A percentile compares a stretch with the other conserved stretches of the same genome.
Conservation (phyloP, 805 yeast genomes). For the Yamadazyma laniorum region DNA sequence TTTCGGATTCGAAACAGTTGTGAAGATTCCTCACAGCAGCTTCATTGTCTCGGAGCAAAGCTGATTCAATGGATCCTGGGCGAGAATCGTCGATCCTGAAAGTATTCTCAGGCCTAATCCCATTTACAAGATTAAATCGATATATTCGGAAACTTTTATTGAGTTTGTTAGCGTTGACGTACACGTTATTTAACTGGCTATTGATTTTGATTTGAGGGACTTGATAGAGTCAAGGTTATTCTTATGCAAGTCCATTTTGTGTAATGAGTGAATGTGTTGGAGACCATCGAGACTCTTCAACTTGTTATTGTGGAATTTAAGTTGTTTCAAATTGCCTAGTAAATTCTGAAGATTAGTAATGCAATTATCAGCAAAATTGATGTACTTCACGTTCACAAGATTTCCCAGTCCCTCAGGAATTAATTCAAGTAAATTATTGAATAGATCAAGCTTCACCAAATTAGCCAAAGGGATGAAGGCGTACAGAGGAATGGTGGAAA, state of each 20-base stretch:
- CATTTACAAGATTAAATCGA: slow-evolving; percentile 54
- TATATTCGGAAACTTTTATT: slow-evolving; percentile 53
- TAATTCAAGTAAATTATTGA: slow-evolving; percentile 48
- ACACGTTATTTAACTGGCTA: slow-evolving; percentile 40
- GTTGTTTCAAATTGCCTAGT: slow-evolving; percentile 30
- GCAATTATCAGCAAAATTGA: slow-evolving; percentile 43
- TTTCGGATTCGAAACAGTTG: slow-evolving; percentile 22
- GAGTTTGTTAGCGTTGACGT: slow-evolving; percentile 39
- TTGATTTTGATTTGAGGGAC: slow-evolving; percentile 26
- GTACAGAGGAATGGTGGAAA: slow-evolving; percentile 31
- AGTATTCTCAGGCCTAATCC: slow-evolving; percentile 45
- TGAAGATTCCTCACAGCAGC: slow-evolving; percentile 44
- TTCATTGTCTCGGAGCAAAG: slow-evolving; percentile 51
- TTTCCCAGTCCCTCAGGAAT: slow-evolving; percentile 55
- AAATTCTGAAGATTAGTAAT: slow-evolving; percentile 33
- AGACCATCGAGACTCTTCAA: slow-evolving; percentile 43
- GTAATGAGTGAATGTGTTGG: slow-evolving; percentile 41
- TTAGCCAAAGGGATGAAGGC: slow-evolving; percentile 40
- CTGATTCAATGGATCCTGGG: slow-evolving; percentile 61
- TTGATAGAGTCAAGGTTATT: slow-evolving; percentile 39
- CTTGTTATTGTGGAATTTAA: slow-evolving; percentile 52
- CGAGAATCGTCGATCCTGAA: slow-evolving; percentile 57
- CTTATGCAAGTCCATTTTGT: slow-evolving; percentile 55
- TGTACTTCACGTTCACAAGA: slow-evolving; percentile 46
- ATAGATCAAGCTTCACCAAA: slow-evolving; percentile 51